Percentiles rank a stretch among this genome's conserved stretches.
These are phyloP conservation scores for Dactylellina leptospora DNA, from an alignment of 2,329 filamentous ascomycete genomes.

Conservation along the genomic window DNA sequence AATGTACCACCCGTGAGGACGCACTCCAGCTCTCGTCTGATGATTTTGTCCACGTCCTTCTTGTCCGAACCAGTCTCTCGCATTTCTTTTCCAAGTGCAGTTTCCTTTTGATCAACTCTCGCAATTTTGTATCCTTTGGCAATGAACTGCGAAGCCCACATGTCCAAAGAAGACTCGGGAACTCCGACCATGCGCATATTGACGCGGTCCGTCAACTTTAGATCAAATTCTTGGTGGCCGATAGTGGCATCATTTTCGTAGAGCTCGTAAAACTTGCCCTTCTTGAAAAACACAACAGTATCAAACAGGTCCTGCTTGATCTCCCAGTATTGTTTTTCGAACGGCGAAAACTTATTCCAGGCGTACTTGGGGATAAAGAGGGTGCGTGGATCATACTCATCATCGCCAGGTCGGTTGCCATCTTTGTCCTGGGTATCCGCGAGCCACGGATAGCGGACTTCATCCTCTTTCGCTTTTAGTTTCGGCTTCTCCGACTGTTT, in stretches of 20 bases:
- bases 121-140: constrained; percentile 98
- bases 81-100: constrained; percentile 96
- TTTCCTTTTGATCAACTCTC: constrained; percentile 95
- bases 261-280: constrained; percentile 98
- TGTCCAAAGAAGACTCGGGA: constrained; percentile 90
- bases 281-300: constrained; percentile 99
- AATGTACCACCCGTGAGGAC: constrained; percentile 92
- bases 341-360: constrained; percentile 85
- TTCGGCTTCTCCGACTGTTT: constrained; percentile 60
- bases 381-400: constrained; percentile 89
- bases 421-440: constrained; percentile 86
- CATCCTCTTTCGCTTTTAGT: constrained; percentile 63
- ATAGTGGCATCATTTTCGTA: constrained; percentile 96
- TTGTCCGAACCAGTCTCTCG: constrained; percentile 79
- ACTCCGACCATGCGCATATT: constrained; percentile 99
- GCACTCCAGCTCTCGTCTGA: constrained; percentile 86
- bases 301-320: constrained; percentile 99
- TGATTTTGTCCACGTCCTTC: constrained; percentile 88
- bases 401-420: constrained; percentile 76
- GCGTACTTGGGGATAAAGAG: constrained; percentile 86
- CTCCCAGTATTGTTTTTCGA: constrained; percentile 99
- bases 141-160: constrained; percentile 98
- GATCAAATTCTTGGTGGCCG: constrained; percentile 93
- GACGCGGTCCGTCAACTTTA: constrained; percentile 96
- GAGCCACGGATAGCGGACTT: constrained; percentile 88